Base-by-base conservation (phyloP, 192 early-diverging fungal genomes). In the Dimargaris xerosporica region DNA sequence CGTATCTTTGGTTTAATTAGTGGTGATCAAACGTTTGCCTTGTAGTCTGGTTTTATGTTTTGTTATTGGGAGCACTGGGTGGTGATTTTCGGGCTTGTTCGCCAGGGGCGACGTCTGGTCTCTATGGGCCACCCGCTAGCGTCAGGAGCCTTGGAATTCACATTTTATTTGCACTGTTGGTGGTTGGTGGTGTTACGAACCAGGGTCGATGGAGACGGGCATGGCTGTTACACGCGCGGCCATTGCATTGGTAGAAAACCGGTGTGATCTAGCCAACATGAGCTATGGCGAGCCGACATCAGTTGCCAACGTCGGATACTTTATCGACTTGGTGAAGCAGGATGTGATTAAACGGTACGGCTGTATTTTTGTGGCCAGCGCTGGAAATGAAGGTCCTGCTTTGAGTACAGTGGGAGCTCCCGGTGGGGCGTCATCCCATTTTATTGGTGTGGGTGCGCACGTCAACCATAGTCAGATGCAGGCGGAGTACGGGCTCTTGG, bases 401-500 rank as follows among this genome's bases (percentile, higher is more conserved):
- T 75, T 94, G 62, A 81, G 84, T 25, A 91, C 94, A 1, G 77
- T 83, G 25, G 87, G 90, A 41, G 79, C 92, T 3, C 96, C 96
- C 0, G 91, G 88, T 54, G 86, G 86, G 59, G 85, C 82, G 48
- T 76, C 76, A 6, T 71, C 80, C 41, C 79, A 70, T 19, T 69
- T 96, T n/a, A 85, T 99, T 42, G 82, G 87, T 19, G 96, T 97
- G 16, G 96, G 96, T 23, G 96, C 96, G 0, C 92, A 89, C 63
- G 86, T 91, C 15, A 87, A 82, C 48, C 76, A 86, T 53, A 75
- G 80, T 44, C 90, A 94, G 85, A 85, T 89, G 78, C 76, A 83
- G 59, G 86, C 92, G 12, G 85, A 91, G 66, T 90, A 98, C 72
- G 82, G 83, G 1, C 72, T 99, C 50, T 74, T 90, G 29, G 85